A percentile compares a stretch with the other conserved stretches of the same genome.
phyloP scores from a whole-genome alignment of 2,329 filamentous ascomycete genomes.

The Colletotrichum musae region DNA sequence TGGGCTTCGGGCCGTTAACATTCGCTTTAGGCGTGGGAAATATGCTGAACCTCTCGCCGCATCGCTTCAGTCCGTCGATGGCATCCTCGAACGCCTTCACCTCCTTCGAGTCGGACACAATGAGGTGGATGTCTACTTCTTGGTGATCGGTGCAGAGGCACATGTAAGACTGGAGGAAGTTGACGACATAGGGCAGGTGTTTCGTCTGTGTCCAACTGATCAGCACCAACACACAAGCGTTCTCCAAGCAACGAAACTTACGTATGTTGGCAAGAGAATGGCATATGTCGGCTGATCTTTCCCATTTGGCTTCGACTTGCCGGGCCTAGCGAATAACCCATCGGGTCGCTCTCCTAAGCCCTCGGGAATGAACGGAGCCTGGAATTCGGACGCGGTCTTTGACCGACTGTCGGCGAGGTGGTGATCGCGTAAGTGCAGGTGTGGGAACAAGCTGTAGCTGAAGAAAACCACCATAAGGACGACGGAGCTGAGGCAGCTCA shows the following conservation, averaged over 20 bases:
- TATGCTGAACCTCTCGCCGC: slow-evolving; percentile 24
- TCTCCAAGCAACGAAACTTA: background rate
- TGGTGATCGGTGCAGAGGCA: slow-evolving; percentile 33
- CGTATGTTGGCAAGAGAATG: slow-evolving; percentile 32
- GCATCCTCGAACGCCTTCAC: slow-evolving; percentile 1
- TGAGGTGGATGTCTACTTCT: slow-evolving; percentile 19
- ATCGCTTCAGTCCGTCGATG: slow-evolving; percentile 2
- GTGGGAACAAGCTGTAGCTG: background rate
- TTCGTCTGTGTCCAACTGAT: background rate
- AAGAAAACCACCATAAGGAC: slow-evolving; percentile 9
- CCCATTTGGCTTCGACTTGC: background rate
- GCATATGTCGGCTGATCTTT: slow-evolving; percentile 1
- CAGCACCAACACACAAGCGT: background rate
- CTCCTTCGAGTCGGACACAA: slow-evolving; percentile 25
- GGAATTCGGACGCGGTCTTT: background rate
- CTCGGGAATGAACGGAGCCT: background rate
- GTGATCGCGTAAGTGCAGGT: background rate
- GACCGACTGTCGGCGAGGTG: background rate
- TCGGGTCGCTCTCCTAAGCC: background rate
- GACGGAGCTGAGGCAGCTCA: slow-evolving; percentile 15
- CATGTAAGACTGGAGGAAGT: slow-evolving; percentile 30
- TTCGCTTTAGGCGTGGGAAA: slow-evolving; percentile 18
- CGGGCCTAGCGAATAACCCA: background rate
- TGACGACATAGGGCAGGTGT: slow-evolving; percentile 19
- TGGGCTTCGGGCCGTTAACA: slow-evolving; percentile 13